These are phyloP conservation scores for Lecanosticta acicola DNA, from an alignment of 2,329 filamentous ascomycete genomes.

Conservation along the genomic window DNA sequence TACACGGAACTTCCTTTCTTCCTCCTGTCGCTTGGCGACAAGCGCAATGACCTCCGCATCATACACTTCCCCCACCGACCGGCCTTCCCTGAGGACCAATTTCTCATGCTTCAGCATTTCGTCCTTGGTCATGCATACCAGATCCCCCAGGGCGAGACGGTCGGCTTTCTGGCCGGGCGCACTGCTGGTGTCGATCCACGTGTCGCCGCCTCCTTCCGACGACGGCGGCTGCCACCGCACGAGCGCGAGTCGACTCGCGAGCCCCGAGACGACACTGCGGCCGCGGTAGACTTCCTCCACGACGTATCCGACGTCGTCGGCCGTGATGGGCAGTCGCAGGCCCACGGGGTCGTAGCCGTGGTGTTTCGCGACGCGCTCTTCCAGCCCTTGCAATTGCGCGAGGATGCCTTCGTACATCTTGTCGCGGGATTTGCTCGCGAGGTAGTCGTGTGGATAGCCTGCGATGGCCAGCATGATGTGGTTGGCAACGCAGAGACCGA, in stretches of 20 bases:
- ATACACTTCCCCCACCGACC: constrained; percentile 67
- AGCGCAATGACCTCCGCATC: constrained; percentile 58
- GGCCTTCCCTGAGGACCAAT: constrained; percentile 65
- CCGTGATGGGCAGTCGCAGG: constrained; percentile 70
- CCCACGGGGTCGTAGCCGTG: constrained; percentile 57
- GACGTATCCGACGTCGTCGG: constrained; percentile 78
- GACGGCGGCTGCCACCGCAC: constrained; percentile 70
- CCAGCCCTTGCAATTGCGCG: constrained; percentile 65
- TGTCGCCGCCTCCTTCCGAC: constrained; percentile 36
- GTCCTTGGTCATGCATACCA: constrained; percentile 92
- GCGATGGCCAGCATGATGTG: constrained; percentile 78
- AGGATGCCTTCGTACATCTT: constrained; percentile 89
- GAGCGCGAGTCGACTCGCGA: constrained; percentile 73
- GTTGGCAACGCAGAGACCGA: constrained; percentile 86
- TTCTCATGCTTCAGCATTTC: constrained; percentile 76
- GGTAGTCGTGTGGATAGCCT: constrained; percentile 72
- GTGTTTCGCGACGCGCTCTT: constrained; percentile 66
- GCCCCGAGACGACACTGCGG: constrained; percentile 73
- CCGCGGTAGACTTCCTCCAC: constrained; percentile 84
- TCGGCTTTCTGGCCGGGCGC: constrained; percentile 69
- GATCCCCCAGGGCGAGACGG: constrained; percentile 60
- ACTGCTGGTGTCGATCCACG: constrained; percentile 59
- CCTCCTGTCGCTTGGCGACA: constrained; percentile 61
- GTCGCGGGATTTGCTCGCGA: constrained; percentile 72
- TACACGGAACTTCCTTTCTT: constrained; percentile 45